Base-by-base conservation (phyloP, 306 rosid species). In the Astragalus membranaceus region DNA sequence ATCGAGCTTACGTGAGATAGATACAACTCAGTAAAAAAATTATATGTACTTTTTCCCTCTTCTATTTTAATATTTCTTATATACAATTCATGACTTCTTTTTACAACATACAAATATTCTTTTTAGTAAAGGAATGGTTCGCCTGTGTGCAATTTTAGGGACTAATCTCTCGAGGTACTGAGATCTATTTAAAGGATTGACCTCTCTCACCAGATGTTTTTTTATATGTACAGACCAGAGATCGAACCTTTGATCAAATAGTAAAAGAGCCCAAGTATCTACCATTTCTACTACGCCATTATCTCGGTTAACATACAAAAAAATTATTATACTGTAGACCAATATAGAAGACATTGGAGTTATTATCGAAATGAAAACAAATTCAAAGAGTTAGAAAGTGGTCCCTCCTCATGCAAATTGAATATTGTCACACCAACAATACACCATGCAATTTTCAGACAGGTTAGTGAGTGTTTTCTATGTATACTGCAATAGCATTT, bases 381-480 rank as follows among this genome's bases (percentile, higher is more conserved):
- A 81, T 26, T 33, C 8, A 71, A 65, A 59, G 52, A 70, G 46
- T 61, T 67, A 61, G 74, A 42, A 49, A 66, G 95, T 90, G 93
- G 96, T 90, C 96, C 96, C 85, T 52, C 29, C 77, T 57, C 82
- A 67, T 74, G 81, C 70, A 82, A 84, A 83, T 89, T 92, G 91
- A 92, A 88, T 85, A 86, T 79, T 80, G 87, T 90, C 90, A 85
- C 85, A 78, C 96, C 91, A 80, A 85, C 86, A 74, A 81, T 77
- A 68, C 67, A 81, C 85, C 89, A 90, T 90, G 87, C 88, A 89
- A 72, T 81, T 85, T 82, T 64, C 88, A 80, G 94, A 79, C 51
- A 78, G 30, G 79, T 69, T 79, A 78, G 80, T 69, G 85, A 63
- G 82, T 73, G 80, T 87, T 75, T 70, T 81, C 36, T 47, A 63